Base-by-base conservation (phyloP, 768 basidiomycete species). In the Lanmaoa rubissima region DNA sequence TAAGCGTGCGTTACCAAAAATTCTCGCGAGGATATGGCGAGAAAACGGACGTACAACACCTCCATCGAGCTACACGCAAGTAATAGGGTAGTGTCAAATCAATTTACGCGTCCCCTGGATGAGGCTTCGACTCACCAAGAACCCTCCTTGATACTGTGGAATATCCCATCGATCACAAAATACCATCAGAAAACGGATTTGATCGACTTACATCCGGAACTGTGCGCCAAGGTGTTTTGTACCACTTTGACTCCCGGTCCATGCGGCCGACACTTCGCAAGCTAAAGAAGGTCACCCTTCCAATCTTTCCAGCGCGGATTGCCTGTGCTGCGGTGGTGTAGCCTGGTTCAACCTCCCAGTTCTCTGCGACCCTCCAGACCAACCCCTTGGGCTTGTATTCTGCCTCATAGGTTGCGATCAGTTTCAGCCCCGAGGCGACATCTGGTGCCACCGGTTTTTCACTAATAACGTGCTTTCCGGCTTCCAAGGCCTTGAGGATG, bases 401-500 rank as follows among this genome's bases (percentile, higher is more conserved):
- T 51, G 71, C 69, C 61, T 89, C 81, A 70, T 91, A 94, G 39
- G 75, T 77, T 36, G 79, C 75, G 68, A 94, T 86, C 48, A 94
- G 76, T 58, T 76, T 75, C 45, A 83, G 71, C 0, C 88, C 92
- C 3, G 75, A 73, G 31, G 78, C 77, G 44, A 93, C 83, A 63
- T 88, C 86, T 41, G 85, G 78, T 4, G 85, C 90, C 14, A 94
- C 79, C 7, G 94, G 94, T 67, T 95, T 95, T 77, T 96, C 93
- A 70, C 87, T 88, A 57, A 94, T 68, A 48, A 95, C 91, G 67
- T 94, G 90, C 74, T 95, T 96, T 28, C 92, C 90, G 3, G 90
- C 88, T 1, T 76, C 80, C 38, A 88, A 74, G 0, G 82, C 81
- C 64, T 80, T 82, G 55, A 82, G 71, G 53, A 95, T 75, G 56